Conservation (phyloP, 2,329 filamentous ascomycete genomes). For the Colletotrichum lupini region DNA sequence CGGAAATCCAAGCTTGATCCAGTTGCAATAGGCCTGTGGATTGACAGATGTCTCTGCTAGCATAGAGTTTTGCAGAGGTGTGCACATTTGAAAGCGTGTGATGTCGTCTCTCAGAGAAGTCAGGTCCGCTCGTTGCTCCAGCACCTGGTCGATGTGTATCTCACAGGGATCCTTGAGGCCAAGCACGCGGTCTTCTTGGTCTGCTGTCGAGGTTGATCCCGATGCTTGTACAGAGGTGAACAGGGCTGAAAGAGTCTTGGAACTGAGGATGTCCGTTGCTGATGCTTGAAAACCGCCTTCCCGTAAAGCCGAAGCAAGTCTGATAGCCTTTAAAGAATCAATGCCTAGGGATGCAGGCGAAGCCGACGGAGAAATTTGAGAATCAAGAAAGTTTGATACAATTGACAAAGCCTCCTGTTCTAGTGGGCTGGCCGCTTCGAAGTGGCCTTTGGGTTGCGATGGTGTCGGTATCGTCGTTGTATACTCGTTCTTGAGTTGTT, state of each 20-base stretch:
- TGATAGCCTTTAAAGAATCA: conserved; percentile 67
- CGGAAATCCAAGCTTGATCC: conserved; percentile 73
- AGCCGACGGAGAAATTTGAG: conserved; percentile 48
- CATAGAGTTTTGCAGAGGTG: conserved; percentile 82
- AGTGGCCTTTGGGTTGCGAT: not conserved
- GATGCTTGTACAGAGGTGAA: not conserved
- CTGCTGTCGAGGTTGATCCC: conserved; percentile 8
- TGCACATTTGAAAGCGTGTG: conserved; percentile 70
- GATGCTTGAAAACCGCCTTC: conserved; percentile 63
- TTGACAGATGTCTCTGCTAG: conserved; percentile 76
- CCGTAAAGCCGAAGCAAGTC: conserved; percentile 72
- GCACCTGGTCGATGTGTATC: not conserved
- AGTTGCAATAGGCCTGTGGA: conserved; percentile 78
- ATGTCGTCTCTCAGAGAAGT: conserved; percentile 34
- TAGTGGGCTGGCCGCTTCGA: conserved; percentile 17
- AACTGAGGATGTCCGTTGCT: conserved; percentile 71
- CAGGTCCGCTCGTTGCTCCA: not conserved
- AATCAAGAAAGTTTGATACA: conserved; percentile 54
- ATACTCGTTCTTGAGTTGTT: conserved; percentile 57
- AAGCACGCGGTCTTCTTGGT: too few species aligned
- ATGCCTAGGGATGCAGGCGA: conserved; percentile 67
- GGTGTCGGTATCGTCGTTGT: not conserved
- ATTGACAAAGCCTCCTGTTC: conserved; percentile 50
- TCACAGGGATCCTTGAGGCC: not conserved
- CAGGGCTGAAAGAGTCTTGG: conserved; percentile 49